Evolutionary conservation across 495 filamentous ascomycete genomes (phyloP).

Genomic region (Penicillium flavigenum): DNA sequence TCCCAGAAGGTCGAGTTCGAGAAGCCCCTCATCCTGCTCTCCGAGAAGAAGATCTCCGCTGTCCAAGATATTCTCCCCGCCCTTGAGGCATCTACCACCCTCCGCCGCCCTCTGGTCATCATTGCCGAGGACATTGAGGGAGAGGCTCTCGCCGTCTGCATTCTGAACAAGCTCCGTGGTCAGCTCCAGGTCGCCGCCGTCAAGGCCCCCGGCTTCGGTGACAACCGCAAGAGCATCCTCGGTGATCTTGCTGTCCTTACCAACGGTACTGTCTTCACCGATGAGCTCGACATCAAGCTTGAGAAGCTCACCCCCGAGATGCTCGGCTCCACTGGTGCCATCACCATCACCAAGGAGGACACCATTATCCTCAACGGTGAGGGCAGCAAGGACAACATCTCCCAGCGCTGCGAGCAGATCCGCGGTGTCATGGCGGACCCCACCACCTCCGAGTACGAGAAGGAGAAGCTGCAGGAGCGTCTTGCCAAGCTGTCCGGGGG

Average conservation of each 20-base stretch:
- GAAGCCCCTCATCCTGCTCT: conserved; percentile 97
- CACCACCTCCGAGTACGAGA: conserved; percentile 95
- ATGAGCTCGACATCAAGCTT: conserved; percentile 97
- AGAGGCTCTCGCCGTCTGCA: conserved; percentile 97
- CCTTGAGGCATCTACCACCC: conserved; percentile 92
- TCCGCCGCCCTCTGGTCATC: conserved; percentile 94
- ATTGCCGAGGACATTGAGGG: conserved; percentile 99
- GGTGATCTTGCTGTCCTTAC: conserved; percentile 94
- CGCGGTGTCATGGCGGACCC: conserved; percentile 94
- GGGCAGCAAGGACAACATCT: conserved; percentile 89
- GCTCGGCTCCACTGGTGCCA: conserved; percentile 94
- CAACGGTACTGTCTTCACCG: conserved; percentile 95
- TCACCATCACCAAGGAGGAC: conserved; percentile 99
- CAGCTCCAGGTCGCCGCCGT: conserved; percentile 98
- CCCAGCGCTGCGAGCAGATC: conserved; percentile 98
- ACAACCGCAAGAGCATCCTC: conserved; percentile 99
- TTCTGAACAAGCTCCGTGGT: conserved; percentile 98
- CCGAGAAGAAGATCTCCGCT: conserved; percentile 99
- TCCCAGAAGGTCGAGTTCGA: conserved; percentile 98
- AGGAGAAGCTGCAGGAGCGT: conserved; percentile 99
- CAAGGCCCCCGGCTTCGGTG: conserved; percentile 98
- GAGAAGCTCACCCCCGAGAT: conserved; percentile 95
- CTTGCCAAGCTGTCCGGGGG: conserved; percentile 98
- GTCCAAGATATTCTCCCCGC: conserved; percentile 98
- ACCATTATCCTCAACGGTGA: conserved; percentile 98